phyloP scores from a whole-genome alignment of 2,329 filamentous ascomycete genomes.

The Colletotrichum lini region DNA sequence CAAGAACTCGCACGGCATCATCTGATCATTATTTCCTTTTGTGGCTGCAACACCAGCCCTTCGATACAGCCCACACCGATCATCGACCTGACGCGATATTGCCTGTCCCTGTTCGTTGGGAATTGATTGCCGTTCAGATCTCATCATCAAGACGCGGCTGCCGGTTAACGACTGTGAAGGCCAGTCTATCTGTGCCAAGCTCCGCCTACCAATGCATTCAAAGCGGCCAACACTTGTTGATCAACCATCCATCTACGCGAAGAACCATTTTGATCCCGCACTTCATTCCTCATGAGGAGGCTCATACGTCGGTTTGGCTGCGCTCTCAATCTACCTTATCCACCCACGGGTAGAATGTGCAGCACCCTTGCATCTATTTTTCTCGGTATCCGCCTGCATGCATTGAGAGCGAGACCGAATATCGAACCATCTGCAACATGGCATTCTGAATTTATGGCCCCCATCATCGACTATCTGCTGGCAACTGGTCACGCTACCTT shows the following conservation, averaged over 20 bases:
- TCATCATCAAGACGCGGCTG: not conserved
- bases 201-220: conserved; percentile 10
- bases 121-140: not conserved
- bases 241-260: conserved; percentile 13
- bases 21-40: conserved; percentile 35
- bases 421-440: conserved; percentile 10
- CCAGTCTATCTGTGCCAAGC: not conserved
- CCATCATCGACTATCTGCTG: conserved; percentile 18
- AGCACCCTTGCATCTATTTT: conserved; percentile 13
- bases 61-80: conserved; percentile 1
- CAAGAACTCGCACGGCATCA: conserved; percentile 22
- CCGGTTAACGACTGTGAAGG: not conserved
- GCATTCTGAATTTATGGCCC: not conserved
- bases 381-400: conserved; percentile 17
- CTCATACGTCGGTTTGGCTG: conserved; percentile 15
- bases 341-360: not conserved
- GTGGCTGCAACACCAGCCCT: conserved; percentile 25
- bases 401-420: conserved; percentile 4
- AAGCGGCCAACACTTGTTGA: conserved; percentile 3
- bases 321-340: not conserved
- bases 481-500: conserved; percentile 24
- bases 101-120: not conserved
- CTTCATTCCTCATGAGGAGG: not conserved
- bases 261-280: conserved; percentile 21
- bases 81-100: conserved; percentile 18